Percentiles rank a stretch among this genome's conserved stretches.
Conservation (phyloP, 2,329 filamentous ascomycete genomes). For the Penicillium vulpinum region DNA sequence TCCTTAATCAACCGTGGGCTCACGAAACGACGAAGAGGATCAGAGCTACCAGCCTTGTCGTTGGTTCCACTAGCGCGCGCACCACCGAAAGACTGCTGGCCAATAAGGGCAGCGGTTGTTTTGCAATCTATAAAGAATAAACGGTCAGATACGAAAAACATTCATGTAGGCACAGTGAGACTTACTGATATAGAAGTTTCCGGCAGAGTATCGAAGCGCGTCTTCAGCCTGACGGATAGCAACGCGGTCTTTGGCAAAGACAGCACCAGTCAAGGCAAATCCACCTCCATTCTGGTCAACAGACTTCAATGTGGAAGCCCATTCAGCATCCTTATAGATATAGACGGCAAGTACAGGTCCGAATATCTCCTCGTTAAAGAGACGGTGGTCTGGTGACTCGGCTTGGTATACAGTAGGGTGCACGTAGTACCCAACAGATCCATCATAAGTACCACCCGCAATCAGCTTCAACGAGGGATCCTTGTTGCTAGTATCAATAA, state of each 20-base stretch:
- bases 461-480: constrained; percentile 70
- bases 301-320: constrained; percentile 55
- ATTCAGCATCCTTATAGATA: constrained; percentile 73
- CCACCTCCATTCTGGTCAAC: constrained; percentile 36
- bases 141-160: background rate
- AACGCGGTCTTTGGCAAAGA: constrained; percentile 41
- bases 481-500: constrained; percentile 74
- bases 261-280: constrained; percentile 41
- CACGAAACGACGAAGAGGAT: constrained; percentile 63
- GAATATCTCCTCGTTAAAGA: constrained; percentile 76
- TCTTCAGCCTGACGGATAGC: constrained; percentile 40
- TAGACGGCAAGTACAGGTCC: constrained; percentile 71
- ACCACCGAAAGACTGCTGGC: constrained; percentile 71
- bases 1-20: constrained; percentile 69
- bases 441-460: constrained; percentile 72
- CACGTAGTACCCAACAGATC: constrained; percentile 74
- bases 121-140: constrained; percentile 32
- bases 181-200: constrained; percentile 46
- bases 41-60: constrained; percentile 67
- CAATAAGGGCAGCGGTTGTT: constrained; percentile 68
- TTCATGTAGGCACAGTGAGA: background rate
- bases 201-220: constrained; percentile 39
- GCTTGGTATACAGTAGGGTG: constrained; percentile 77
- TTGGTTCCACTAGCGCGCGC: constrained; percentile 69
- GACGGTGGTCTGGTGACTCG: constrained; percentile 66